Base-by-base conservation (phyloP, 2,329 filamentous ascomycete species). In the Phialophora expanda region DNA sequence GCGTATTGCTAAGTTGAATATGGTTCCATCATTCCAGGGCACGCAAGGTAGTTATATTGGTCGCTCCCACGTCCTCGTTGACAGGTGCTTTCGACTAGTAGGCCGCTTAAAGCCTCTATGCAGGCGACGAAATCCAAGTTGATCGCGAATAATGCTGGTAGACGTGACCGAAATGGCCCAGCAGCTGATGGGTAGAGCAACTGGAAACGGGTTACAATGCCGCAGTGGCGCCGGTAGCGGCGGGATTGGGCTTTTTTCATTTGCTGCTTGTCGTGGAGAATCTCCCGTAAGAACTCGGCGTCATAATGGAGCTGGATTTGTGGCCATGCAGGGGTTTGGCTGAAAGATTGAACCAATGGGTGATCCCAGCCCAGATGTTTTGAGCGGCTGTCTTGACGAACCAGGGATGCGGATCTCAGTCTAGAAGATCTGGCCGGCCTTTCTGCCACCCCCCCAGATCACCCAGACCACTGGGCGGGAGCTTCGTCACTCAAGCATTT, bases 11-110 rank as follows among this genome's bases (percentile, higher is more conserved):
- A 14, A 12, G 1, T 26, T 17, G 14, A 46, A 20, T 22, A 24
- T 9, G 20, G 26, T 22, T n/a, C 38, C 24, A 8, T n/a, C 22
- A 14, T 28, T 6, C 11, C 4, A 38, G 34, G 38, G 38, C 34
- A 46, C 9, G 38, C 56, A 28, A 28, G 38, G 56, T 58, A 58
- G 11, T 58, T 58, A 58, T 58, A 46, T 4, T 46, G 26, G 34
- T 46, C 12, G 38, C 24, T n/a, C 14, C 34, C 30, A 20, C 17
- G 17, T 30, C 2, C 20, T 44, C 14, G 14, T 11, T 3, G 34
- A 20, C 46, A 38, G 4, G 11, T 20, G 38, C 12, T 58, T 46
- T 44, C 38, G 14, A 20, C 12, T 17, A 38, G n/a, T 14, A 14
- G 14, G 26, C 26, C 38, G 38, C 56, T 28, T n/a, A 30, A 44